Base-by-base conservation (phyloP, 83 land plant genomes). In the Diphasiastrum complanatum region DNA sequence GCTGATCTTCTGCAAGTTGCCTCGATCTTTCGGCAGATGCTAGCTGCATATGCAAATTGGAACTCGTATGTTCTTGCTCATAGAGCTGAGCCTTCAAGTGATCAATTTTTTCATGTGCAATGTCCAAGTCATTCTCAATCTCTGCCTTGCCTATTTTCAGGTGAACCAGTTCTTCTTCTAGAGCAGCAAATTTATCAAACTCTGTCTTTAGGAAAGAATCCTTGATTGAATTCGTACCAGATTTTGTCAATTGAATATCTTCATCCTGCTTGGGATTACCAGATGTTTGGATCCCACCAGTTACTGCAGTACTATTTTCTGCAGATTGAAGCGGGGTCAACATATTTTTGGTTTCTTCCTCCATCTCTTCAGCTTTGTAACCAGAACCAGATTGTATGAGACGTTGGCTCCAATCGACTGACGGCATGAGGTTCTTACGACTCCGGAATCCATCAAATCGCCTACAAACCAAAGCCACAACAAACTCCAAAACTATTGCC, bases 91-190 rank as follows among this genome's bases (percentile, higher is more conserved):
- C 14, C 43, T 8, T 14, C 43, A 40, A 61, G 23, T 46, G 34
- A 46, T 80, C 81, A 14, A 77, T 59, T 33, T 47, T 52, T 51
- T 79, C 79, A 23, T 66, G 68, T 47, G 71, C 76, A 57, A 64
- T 67, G 32, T 59, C 70, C 12, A 85, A 60, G 41, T 82, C 84
- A 20, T 6, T 12, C 47, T 41, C 60, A 34, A 85, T 19, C 35
- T 64, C 64, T 32, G 68, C 80, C 51, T 67, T 85, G 70, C 81
- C 85, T 30, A 22, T 22, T 34, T 72, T 81, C 60, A 77, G 49
- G 43, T 64, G 59, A 52, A 75, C 82, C 48, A 80, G 62, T 51
- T 81, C 83, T 48, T 83, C 83, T 18, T 45, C 30, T 19, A 79
- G 50, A 58, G 16, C 60, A 47, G 37, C 24, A 47, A 43, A 57